Conservation (phyloP, 2,329 filamentous ascomycete genomes). For the Alternaria brassicae region DNA sequence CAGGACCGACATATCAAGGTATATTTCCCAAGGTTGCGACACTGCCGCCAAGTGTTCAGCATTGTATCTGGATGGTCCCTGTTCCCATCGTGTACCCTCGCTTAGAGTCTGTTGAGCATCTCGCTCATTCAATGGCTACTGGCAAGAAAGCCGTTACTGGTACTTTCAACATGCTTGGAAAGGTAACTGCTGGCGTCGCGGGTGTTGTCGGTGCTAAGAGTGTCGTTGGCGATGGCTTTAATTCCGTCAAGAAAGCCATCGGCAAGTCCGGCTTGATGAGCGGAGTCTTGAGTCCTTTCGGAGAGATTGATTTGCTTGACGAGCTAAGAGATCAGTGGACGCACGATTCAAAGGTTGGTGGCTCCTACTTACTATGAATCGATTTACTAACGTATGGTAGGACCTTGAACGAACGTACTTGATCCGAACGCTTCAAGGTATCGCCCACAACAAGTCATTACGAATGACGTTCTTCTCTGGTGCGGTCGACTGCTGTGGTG, state of each 20-base stretch:
- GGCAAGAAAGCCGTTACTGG: conserved; percentile 97
- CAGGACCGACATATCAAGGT: conserved; percentile 95
- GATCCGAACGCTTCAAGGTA: conserved; percentile 93
- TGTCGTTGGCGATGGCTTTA: conserved; percentile 90
- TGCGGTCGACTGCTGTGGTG: conserved; percentile 88
- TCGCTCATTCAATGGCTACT: conserved; percentile 89
- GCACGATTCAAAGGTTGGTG: conserved; percentile 82
- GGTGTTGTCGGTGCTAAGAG: conserved; percentile 95
- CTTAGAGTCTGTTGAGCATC: conserved; percentile 86
- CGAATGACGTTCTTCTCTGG: conserved; percentile 97
- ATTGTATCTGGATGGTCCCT: conserved; percentile 95
- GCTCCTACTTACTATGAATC: not conserved
- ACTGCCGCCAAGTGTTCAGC: conserved; percentile 89
- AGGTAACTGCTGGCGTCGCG: conserved; percentile 92
- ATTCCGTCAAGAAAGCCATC: conserved; percentile 93
- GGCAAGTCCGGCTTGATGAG: conserved; percentile 97
- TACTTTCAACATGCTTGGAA: conserved; percentile 94
- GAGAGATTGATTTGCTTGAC: conserved; percentile 92
- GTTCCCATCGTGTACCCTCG: conserved; percentile 91
- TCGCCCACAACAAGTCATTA: conserved; percentile 91
- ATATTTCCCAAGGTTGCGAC: conserved; percentile 94
- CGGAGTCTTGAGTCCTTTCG: conserved; percentile 92
- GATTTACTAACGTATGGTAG: conserved; percentile 47
- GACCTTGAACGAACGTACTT: conserved; percentile 96
- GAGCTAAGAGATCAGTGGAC: conserved; percentile 98